These are phyloP conservation scores for Ustulina deusta DNA, from an alignment of 2,329 filamentous ascomycete genomes.

Conservation along the genomic window DNA sequence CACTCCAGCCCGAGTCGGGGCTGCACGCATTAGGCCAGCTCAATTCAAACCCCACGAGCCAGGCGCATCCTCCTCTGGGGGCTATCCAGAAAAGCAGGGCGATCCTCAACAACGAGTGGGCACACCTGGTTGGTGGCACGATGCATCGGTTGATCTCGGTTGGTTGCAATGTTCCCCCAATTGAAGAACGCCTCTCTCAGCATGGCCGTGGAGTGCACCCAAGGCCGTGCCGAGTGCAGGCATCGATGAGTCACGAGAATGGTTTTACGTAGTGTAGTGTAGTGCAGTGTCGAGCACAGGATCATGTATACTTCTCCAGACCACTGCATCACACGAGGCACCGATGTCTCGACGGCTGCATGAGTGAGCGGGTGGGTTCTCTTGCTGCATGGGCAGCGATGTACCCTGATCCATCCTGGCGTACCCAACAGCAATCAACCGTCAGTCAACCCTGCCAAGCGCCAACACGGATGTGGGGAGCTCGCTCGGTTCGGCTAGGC, in stretches of 20 bases:
- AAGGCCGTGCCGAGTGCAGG: background rate
- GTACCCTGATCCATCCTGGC: constrained; percentile 31
- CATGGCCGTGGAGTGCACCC: background rate
- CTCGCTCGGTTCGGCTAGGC: too few species aligned
- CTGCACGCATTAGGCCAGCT: constrained; percentile 30
- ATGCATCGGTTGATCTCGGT: constrained; percentile 27
- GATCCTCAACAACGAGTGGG: constrained; percentile 44
- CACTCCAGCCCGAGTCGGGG: constrained; percentile 26
- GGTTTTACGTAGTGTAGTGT: too few species aligned
- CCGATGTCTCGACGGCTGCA: constrained; percentile 26
- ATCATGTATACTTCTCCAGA: too few species aligned
- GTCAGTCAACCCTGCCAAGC: constrained; percentile 39
- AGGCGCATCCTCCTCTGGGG: constrained; percentile 34
- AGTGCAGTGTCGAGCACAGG: too few species aligned
- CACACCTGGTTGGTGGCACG: constrained; percentile 19
- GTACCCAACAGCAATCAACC: constrained; percentile 7
- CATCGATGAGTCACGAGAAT: background rate
- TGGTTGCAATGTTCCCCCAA: constrained; percentile 38
- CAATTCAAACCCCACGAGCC: constrained; percentile 43
- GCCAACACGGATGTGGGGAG: constrained; percentile 42
- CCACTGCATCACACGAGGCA: background rate
- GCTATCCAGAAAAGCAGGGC: constrained; percentile 35
- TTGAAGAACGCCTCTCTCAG: constrained; percentile 25
- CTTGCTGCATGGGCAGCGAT: constrained; percentile 26
- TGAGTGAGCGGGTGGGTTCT: constrained; percentile 36